A percentile compares a stretch with the other conserved stretches of the same genome.
Conservation (phyloP, 2,329 filamentous ascomycete species). For the Colletotrichum filicis region DNA sequence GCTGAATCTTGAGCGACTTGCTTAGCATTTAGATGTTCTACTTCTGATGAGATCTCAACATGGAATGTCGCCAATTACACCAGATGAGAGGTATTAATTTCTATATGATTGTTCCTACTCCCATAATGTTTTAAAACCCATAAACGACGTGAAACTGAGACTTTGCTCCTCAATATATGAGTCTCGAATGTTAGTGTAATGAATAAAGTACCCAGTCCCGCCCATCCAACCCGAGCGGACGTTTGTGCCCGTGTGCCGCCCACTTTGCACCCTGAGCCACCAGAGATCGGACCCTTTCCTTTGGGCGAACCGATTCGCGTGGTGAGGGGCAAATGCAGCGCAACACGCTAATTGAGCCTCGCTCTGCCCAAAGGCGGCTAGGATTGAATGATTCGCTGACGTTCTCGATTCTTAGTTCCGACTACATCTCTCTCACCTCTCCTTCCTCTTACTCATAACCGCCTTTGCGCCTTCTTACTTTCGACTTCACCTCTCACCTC, state of each 20-base stretch:
- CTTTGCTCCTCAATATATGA: background rate
- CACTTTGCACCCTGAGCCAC: background rate
- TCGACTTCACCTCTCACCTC: background rate
- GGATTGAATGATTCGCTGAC: conserved; percentile 25
- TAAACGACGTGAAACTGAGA: background rate
- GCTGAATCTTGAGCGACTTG: background rate
- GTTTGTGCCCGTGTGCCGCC: background rate
- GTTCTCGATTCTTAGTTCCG: conserved; percentile 22
- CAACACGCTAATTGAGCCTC: conserved; percentile 29
- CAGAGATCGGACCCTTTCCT: background rate
- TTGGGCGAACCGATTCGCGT: background rate
- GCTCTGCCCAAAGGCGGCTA: conserved; percentile 9
- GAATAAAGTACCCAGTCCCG: background rate
- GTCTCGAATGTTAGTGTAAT: background rate
- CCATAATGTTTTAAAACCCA: background rate
- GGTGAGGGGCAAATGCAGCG: background rate
- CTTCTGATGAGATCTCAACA: background rate
- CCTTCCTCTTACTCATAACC: background rate
- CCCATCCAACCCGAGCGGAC: background rate
- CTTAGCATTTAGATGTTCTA: background rate
- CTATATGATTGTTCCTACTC: background rate
- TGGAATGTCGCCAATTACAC: fast-evolving
- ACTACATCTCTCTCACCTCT: background rate
- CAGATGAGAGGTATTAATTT: background rate
- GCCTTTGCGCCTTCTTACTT: background rate